phyloP scores from a whole-genome alignment of 1,139 yeast genomes.

The Insectozyma bohioensis region DNA sequence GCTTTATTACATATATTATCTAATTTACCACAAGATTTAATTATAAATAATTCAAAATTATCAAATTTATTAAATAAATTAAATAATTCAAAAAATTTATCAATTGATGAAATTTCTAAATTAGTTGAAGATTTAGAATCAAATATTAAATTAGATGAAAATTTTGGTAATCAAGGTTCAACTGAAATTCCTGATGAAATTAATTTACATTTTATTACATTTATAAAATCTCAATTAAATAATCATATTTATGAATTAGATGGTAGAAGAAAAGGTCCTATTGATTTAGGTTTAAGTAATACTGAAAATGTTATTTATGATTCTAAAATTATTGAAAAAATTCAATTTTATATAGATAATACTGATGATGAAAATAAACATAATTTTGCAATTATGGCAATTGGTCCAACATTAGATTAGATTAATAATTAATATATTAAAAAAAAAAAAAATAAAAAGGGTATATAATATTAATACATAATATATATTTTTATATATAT shows the following conservation, averaged over 20 bases:
- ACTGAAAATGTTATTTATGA: constrained; percentile 50
- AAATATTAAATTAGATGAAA: constrained; percentile 47
- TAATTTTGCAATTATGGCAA: constrained; percentile 67
- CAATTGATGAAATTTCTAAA: constrained; percentile 38
- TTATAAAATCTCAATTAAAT: constrained; percentile 52
- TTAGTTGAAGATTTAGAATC: constrained; percentile 54
- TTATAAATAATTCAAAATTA: constrained; percentile 36
- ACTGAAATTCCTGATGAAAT: constrained; percentile 79
- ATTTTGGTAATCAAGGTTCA: constrained; percentile 67
- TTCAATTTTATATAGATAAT: constrained; percentile 63
- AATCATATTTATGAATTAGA: constrained; percentile 80
- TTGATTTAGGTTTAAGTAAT: constrained; percentile 51
- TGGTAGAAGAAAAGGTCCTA: constrained; percentile 82
- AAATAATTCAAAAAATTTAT: constrained; percentile 18
- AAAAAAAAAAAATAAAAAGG: neutral
- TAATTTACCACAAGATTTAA: constrained; percentile 55
- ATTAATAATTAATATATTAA: neutral
- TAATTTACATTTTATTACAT: constrained; percentile 77
- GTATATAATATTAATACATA: no score
- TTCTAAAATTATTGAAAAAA: constrained; percentile 48
- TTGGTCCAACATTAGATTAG: constrained; percentile 53
- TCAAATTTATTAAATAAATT: constrained; percentile 26
- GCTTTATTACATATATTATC: constrained; percentile 77
- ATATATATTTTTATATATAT: no score
- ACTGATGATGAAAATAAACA: constrained; percentile 59